phyloP scores from a whole-genome alignment of 176 grass and related monocot species.

The Themeda triandra region DNA sequence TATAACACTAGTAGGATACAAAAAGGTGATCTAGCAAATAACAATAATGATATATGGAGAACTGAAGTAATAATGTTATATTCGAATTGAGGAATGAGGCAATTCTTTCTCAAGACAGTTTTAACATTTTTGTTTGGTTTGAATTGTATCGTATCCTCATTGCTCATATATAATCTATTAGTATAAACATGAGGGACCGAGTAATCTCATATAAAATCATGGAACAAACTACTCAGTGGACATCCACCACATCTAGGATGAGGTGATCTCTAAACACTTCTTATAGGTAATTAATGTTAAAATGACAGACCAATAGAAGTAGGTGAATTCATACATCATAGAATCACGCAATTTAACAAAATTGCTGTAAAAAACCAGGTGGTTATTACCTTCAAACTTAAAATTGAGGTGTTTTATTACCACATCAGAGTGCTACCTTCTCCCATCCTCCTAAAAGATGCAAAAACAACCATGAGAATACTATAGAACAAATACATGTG shows the following conservation, averaged over 20 bases:
- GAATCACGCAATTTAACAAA: not conserved
- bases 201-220: not conserved
- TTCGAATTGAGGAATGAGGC: too few species aligned
- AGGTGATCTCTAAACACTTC: not conserved
- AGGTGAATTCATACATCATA: not conserved
- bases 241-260: not conserved
- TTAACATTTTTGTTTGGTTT: too few species aligned
- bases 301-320: not conserved
- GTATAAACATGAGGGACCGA: not conserved
- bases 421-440: not conserved
- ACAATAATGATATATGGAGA: not conserved
- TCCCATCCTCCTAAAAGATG: not conserved
- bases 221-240: not conserved
- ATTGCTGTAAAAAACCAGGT: not conserved
- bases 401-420: not conserved
- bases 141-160: too few species aligned
- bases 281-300: not conserved
- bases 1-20: too few species aligned
- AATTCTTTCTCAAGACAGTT: too few species aligned
- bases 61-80: not conserved
- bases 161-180: not conserved
- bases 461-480: not conserved
- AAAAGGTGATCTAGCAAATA: not conserved
- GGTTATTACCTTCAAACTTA: constrained; percentile 16
- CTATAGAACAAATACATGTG: not conserved